Evolutionary conservation across 176 grass and related monocot genomes (phyloP), one percentile per base, ranked within the genome.

Genomic region (Eragrostis nindensis): DNA sequence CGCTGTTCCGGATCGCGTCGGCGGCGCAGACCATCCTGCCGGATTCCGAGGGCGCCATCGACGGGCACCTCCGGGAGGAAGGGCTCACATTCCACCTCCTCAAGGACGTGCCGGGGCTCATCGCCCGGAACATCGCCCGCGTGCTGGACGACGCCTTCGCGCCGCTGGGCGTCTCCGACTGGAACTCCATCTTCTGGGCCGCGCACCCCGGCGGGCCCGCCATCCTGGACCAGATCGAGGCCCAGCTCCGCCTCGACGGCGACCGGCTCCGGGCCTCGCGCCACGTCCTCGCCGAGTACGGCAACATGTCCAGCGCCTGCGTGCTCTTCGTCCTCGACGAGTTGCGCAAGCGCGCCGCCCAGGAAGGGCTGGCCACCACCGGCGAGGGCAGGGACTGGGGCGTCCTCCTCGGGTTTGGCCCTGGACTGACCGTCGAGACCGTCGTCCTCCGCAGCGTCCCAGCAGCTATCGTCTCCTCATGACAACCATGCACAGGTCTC

Each of bases 161-260:
- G 47, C 86, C 78, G 1, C 27, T 91, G 14, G 89, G 81, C 46
- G 82, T 91, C 66, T 59, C 21, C 17, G 85, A 91, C 57, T 91
- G 77, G 85, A 91, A 91, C 72, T 92, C 90, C 5, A 70, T 92
- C 32, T 92, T 92, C 71, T 92, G 86, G 85, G 85, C 82, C 1
- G 86, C 82, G 7, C 90, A 92, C 67, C 86, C 90, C 0, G 90
- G 90, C 27, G 89, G 89, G 1, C 77, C 89, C 32, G 32, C 32
- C 32, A 36, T 36, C 32, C 32, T 36, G 1, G 32, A 36, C 32
- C 2, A 36, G 32, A 36, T 36, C 32, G 32, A 36, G 32, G 32
- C 32, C 32, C 32, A 36, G 32, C 32, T 36, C 32, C 32, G 32
- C 32, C 32, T 36, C 32, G 32, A 36, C 32, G 32, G 32, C 32